Conservation (phyloP, 2,329 filamentous ascomycete species). For the Aureobasidium sp. region DNA sequence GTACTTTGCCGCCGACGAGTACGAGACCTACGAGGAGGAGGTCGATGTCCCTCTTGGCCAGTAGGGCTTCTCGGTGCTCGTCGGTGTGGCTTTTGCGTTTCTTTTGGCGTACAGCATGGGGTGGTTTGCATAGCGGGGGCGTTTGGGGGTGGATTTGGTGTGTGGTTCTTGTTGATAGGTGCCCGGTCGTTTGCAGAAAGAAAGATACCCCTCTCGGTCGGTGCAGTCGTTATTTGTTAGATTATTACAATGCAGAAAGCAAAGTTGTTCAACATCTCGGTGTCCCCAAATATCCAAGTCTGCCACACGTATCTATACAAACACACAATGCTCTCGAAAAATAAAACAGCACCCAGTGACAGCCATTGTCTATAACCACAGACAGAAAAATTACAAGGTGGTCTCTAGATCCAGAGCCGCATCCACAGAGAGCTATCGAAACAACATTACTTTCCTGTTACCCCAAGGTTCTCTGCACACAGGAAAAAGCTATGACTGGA, state of each 20-base stretch:
- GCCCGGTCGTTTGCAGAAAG: background rate
- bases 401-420: background rate
- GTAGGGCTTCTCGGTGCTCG: background rate
- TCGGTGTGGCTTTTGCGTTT: background rate
- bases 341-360: background rate
- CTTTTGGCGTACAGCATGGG: background rate
- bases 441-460: background rate
- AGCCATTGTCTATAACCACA: background rate
- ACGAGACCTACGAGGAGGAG: slow-evolving; percentile 68
- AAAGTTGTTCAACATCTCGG: background rate
- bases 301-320: no score
- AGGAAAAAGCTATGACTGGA: no score
- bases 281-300: no score
- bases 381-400: background rate
- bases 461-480: background rate
- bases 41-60: slow-evolving; percentile 43
- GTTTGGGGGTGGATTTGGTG: background rate
- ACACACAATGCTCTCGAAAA: background rate
- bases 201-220: slow-evolving; percentile 1
- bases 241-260: background rate
- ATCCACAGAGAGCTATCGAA: background rate
- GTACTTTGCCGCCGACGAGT: slow-evolving; percentile 62
- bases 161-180: background rate
- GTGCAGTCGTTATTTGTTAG: background rate
- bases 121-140: background rate